These are phyloP conservation scores for Abrus precatorius DNA, from an alignment of 306 rosid genomes.

Conservation along the genomic window DNA sequence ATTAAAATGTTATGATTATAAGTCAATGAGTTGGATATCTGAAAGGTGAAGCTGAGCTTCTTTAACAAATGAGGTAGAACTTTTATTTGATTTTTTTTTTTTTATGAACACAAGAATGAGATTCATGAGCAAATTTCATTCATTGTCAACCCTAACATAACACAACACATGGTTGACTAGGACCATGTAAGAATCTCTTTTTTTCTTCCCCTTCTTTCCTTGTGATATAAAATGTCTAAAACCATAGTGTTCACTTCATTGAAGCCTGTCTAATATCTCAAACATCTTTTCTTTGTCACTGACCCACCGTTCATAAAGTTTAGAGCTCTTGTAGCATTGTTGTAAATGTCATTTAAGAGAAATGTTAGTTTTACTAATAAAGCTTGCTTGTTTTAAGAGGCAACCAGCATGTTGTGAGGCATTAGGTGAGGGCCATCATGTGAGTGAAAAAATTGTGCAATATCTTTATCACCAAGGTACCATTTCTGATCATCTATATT, in stretches of 20 bases:
- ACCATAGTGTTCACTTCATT: background rate
- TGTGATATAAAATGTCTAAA: background rate
- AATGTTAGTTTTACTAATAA: constrained; percentile 15
- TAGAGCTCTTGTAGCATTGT: background rate
- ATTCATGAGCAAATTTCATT: background rate
- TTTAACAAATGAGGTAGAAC: background rate
- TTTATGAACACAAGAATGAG: background rate
- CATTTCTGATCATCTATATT: constrained; percentile 27
- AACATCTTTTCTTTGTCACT: background rate
- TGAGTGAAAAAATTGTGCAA: constrained; percentile 11
- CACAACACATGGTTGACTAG: constrained; percentile 4
- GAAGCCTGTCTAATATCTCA: background rate
- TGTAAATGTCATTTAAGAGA: background rate
- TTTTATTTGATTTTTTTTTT: background rate
- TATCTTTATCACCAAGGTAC: background rate
- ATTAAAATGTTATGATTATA: background rate
- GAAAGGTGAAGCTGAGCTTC: background rate
- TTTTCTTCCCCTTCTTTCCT: background rate
- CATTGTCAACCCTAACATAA: background rate
- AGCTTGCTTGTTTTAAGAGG: background rate
- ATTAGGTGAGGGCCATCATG: constrained; percentile 13
- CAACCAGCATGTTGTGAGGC: background rate
- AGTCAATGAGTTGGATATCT: background rate
- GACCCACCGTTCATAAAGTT: background rate
- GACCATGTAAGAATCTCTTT: constrained; percentile 19